These are phyloP conservation scores for Neolentinus lepideus DNA, from an alignment of 1,284 basidiomycete genomes.

Conservation along the genomic window DNA sequence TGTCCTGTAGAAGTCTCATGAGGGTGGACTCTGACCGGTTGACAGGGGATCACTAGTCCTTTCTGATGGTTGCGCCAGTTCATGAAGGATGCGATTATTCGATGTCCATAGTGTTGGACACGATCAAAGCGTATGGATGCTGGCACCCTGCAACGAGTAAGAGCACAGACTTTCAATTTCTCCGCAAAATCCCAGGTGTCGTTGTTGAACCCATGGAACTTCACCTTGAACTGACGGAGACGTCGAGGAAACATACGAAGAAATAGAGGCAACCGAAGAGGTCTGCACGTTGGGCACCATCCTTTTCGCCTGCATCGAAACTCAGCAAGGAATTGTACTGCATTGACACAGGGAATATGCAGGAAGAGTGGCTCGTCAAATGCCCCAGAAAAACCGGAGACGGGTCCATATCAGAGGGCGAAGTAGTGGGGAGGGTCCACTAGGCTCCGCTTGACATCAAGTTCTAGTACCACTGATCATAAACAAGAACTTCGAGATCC, in stretches of 20 bases:
- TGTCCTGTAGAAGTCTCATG: background rate
- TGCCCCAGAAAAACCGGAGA: too few relatives aligned
- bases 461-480: too few relatives aligned
- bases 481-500: too few relatives aligned
- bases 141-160: background rate
- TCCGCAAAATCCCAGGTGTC: background rate
- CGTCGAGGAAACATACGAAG: background rate
- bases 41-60: background rate
- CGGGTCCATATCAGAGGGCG: too few relatives aligned
- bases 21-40: background rate
- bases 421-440: too few relatives aligned
- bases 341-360: too few relatives aligned
- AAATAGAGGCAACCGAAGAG: slow-evolving; percentile 2
- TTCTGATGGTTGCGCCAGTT: slow-evolving; percentile 4
- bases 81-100: background rate
- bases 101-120: background rate
- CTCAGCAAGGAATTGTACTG: too few relatives aligned
- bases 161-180: background rate
- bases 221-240: background rate
- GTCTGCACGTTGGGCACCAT: background rate
- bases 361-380: too few relatives aligned
- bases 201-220: background rate
- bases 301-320: background rate
- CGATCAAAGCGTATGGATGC: background rate
- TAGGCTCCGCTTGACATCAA: too few relatives aligned